These are phyloP conservation scores for Tolypocladium endophyticum DNA, from an alignment of 2,329 filamentous ascomycete genomes.

Conservation along the genomic window DNA sequence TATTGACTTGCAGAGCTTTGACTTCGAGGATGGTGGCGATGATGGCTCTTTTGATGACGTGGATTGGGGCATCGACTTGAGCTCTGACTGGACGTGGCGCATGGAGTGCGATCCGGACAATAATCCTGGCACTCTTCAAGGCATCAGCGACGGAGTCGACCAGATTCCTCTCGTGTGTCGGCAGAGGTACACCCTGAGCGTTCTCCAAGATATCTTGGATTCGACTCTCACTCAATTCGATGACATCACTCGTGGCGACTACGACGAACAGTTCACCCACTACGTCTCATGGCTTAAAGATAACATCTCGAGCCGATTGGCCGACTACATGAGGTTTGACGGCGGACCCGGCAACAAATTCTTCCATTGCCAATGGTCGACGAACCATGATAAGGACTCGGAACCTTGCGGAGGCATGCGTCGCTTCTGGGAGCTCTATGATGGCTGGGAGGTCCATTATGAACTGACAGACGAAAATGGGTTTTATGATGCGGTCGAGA, in stretches of 20 bases:
- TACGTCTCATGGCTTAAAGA: background rate
- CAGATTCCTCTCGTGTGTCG: no score
- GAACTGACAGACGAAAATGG: background rate
- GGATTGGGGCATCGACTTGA: no score
- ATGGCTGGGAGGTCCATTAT: background rate
- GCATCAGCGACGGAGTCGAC: no score
- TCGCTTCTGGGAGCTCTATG: background rate
- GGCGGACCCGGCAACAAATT: background rate
- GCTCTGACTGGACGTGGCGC: no score
- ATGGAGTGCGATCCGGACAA: no score
- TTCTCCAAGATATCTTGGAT: no score
- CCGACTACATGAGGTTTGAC: background rate
- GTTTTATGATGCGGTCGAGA: background rate
- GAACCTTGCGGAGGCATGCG: background rate
- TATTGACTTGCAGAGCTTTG: background rate
- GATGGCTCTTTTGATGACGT: background rate
- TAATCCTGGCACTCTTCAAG: no score
- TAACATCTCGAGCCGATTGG: background rate
- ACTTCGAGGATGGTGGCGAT: background rate
- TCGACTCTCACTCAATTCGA: no score
- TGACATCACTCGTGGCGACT: no score
- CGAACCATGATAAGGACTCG: background rate
- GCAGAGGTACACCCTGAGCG: no score
- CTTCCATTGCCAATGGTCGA: background rate
- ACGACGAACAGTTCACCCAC: no score